A percentile compares a stretch with the other conserved stretches of the same genome.
phyloP scores from a whole-genome alignment of 1,139 yeast genomes.

The Sugiyamaella xylanicola region DNA sequence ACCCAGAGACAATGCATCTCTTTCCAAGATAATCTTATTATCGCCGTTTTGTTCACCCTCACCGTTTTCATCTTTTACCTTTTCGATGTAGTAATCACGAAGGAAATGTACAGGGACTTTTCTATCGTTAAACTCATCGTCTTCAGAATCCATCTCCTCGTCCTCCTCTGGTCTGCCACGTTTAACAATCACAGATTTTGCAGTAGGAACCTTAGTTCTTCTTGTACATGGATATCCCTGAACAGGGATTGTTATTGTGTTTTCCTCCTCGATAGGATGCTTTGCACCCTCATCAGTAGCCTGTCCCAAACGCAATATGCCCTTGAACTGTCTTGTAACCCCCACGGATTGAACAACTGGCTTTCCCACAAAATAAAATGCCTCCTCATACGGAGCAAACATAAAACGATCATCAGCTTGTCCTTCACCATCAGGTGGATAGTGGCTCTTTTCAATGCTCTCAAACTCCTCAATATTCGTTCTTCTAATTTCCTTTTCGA shows the following conservation, averaged over 20 bases:
- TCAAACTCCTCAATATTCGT: constrained; percentile 2
- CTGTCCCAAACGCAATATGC: constrained; percentile 37
- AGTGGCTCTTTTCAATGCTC: not conserved
- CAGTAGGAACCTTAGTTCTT: constrained; percentile 46
- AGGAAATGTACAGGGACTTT: constrained; percentile 26
- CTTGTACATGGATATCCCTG: constrained; percentile 70
- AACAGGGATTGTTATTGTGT: constrained; percentile 43
- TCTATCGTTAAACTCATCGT: constrained; percentile 34
- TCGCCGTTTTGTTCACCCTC: constrained; percentile 29
- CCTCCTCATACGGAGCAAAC: constrained; percentile 34
- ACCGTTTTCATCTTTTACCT: constrained; percentile 29
- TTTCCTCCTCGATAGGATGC: constrained; percentile 28
- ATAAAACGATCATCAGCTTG: not conserved
- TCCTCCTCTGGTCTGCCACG: not conserved
- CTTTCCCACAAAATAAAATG: constrained; percentile 31
- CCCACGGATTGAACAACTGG: constrained; percentile 43
- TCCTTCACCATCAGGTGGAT: not conserved
- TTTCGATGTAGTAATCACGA: constrained; percentile 29
- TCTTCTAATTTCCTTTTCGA: not conserved
- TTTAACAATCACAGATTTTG: constrained; percentile 37
- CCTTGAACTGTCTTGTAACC: constrained; percentile 47
- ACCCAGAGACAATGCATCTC: constrained; percentile 48
- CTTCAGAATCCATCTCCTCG: constrained; percentile 30
- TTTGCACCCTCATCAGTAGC: constrained; percentile 3
- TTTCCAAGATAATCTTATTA: constrained; percentile 33